phyloP scores from a whole-genome alignment of 345 rosid genomes.

The Salix exigua region DNA sequence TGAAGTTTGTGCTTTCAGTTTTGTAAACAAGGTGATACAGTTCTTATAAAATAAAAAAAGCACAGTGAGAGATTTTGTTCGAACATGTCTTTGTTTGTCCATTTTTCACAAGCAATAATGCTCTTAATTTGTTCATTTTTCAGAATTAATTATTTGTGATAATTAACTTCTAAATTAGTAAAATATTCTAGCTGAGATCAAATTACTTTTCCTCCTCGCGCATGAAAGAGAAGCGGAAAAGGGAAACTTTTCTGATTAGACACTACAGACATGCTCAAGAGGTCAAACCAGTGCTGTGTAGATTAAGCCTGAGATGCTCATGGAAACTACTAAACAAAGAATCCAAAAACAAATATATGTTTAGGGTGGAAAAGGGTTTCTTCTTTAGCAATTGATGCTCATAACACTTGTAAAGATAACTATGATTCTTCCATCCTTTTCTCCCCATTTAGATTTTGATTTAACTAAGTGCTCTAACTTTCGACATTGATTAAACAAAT shows the following conservation, averaged over 20 bases:
- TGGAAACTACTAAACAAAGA: background rate
- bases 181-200: no score
- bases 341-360: background rate
- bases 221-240: no score
- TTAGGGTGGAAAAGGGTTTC: slow-evolving; percentile 4
- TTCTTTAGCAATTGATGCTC: slow-evolving; percentile 9
- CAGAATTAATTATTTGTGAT: no score
- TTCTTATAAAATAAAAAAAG: no score
- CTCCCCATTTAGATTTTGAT: background rate
- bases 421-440: slow-evolving; percentile 6
- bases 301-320: slow-evolving; percentile 16
- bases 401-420: background rate
- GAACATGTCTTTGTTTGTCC: no score
- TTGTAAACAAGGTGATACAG: no score
- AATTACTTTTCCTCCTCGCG: no score
- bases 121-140: no score
- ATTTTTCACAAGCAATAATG: no score
- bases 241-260: no score
- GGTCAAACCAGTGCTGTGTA: slow-evolving; percentile 4
- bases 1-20: background rate
- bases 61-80: no score
- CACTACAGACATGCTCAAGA: background rate
- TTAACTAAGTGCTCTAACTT: slow-evolving; percentile 3
- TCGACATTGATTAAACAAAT: background rate
- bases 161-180: no score